Conservation (phyloP, 371 early-diverging fungal species). For the Mortierella sp. region DNA sequence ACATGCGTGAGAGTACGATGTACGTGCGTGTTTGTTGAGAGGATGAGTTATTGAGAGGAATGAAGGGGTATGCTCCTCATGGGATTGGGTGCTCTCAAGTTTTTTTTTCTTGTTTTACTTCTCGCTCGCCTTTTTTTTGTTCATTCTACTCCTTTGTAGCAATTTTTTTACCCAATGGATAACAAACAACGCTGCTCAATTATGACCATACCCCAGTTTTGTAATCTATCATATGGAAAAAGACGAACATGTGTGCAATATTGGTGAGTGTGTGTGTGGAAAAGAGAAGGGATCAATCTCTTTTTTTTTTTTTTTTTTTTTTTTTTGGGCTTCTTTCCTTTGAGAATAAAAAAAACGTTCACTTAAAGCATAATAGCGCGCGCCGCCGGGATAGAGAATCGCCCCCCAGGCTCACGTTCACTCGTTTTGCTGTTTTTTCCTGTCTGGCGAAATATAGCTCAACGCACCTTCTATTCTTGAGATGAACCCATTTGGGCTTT, state of each 20-base stretch:
- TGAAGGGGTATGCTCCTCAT: background rate
- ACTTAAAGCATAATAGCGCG: constrained; percentile 7
- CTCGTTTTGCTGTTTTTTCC: background rate
- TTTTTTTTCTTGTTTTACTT: background rate
- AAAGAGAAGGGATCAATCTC: background rate
- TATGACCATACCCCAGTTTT: constrained; percentile 61
- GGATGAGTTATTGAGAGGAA: background rate
- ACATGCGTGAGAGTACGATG: background rate
- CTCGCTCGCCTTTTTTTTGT: background rate
- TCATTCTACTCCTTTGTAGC: background rate
- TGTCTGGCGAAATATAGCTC: background rate
- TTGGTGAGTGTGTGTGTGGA: background rate
- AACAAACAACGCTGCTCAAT: constrained; percentile 11
- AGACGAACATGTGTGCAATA: constrained; percentile 2
- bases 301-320: background rate
- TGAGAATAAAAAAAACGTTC: constrained; percentile 6
- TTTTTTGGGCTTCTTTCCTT: too few species aligned
- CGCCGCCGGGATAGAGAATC: background rate
- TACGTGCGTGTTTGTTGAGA: background rate
- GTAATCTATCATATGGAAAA: constrained; percentile 50
- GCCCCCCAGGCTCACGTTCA: constrained; percentile 14
- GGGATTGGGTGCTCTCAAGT: constrained; percentile 4
- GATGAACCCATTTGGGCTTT: constrained; percentile 68
- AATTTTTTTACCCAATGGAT: background rate
- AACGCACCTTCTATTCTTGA: constrained; percentile 61